A percentile compares a stretch with the other conserved stretches of the same genome.
These are phyloP conservation scores for Fusarium sp. DNA, from an alignment of 2,329 filamentous ascomycete genomes.

Conservation along the genomic window DNA sequence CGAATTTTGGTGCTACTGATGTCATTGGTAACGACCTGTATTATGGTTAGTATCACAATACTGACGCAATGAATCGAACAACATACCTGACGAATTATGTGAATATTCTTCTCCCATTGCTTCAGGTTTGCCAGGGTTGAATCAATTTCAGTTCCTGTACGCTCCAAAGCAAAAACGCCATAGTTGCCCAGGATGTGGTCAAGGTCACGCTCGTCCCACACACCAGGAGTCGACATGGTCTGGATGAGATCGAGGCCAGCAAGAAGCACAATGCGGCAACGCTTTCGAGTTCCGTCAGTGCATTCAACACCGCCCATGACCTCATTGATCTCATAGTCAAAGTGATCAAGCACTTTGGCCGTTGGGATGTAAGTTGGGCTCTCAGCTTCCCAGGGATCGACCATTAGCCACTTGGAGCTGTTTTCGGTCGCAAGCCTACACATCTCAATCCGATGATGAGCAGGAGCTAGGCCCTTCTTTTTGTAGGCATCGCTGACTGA, in stretches of 20 bases:
- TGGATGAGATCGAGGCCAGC: constrained; percentile 80
- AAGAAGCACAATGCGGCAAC: constrained; percentile 78
- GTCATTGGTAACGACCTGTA: constrained; percentile 78
- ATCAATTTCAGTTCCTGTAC: constrained; percentile 86
- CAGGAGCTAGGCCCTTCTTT: constrained; percentile 50
- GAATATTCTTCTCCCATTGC: constrained; percentile 84
- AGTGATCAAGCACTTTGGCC: constrained; percentile 88
- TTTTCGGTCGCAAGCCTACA: constrained; percentile 81
- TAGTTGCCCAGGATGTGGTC: constrained; percentile 87
- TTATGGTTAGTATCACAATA: constrained; percentile 10
- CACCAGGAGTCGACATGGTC: constrained; percentile 75
- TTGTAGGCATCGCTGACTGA: constrained; percentile 48
- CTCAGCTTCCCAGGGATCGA: constrained; percentile 87
- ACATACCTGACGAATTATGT: constrained; percentile 72
- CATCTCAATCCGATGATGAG: constrained; percentile 67
- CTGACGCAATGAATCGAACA: neutral
- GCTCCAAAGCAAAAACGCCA: constrained; percentile 86
- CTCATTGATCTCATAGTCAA: constrained; percentile 85
- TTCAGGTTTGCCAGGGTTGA: constrained; percentile 84
- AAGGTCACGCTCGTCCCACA: constrained; percentile 86
- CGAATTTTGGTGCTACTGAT: constrained; percentile 85
- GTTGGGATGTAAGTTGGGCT: constrained; percentile 86
- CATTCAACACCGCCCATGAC: constrained; percentile 79
- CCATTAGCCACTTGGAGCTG: constrained; percentile 79
- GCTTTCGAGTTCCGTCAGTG: constrained; percentile 70